Conservation (phyloP, 2,329 filamentous ascomycete species). For the Davidsoniella australis region DNA sequence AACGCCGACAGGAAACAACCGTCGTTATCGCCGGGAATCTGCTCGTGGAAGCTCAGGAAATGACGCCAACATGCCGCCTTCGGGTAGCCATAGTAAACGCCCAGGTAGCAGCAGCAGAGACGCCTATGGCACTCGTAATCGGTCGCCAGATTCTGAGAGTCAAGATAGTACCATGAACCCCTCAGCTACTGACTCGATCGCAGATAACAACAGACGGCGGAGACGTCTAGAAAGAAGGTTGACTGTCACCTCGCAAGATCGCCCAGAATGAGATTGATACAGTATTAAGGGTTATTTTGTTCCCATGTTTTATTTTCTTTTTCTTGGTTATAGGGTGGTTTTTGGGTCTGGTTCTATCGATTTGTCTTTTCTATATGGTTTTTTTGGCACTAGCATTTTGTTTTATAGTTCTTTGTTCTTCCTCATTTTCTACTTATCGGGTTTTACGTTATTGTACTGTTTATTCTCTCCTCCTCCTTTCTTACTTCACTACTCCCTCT, state of each 20-base stretch:
- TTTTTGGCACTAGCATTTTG: not conserved
- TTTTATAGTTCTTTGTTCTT: not conserved
- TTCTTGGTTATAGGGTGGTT: not conserved
- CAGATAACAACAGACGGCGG: constrained; percentile 33
- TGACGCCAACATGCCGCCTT: constrained; percentile 1
- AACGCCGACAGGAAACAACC: constrained; percentile 28
- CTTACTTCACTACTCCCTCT: too few species aligned
- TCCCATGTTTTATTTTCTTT: not conserved
- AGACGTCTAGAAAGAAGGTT: constrained; percentile 36
- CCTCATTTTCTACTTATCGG: not conserved
- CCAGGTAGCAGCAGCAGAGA: constrained; percentile 35
- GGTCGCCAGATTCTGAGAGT: constrained; percentile 24
- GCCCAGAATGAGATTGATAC: not conserved
- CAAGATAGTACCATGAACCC: constrained; percentile 32
- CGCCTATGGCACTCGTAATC: constrained; percentile 41
- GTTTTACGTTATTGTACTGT: not conserved
- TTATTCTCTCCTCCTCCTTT: too few species aligned
- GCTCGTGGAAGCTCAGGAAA: constrained; percentile 5
- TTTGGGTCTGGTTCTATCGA: not conserved
- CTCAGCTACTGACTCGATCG: constrained; percentile 24
- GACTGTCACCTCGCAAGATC: constrained; percentile 17
- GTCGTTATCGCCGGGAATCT: constrained; percentile 34
- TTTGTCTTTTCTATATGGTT: not conserved
- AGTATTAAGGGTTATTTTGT: not conserved
- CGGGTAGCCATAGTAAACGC: constrained; percentile 3